Evolutionary conservation across 1,139 yeast genomes (phyloP).

Genomic region (Zygoascus hellenicus): DNA sequence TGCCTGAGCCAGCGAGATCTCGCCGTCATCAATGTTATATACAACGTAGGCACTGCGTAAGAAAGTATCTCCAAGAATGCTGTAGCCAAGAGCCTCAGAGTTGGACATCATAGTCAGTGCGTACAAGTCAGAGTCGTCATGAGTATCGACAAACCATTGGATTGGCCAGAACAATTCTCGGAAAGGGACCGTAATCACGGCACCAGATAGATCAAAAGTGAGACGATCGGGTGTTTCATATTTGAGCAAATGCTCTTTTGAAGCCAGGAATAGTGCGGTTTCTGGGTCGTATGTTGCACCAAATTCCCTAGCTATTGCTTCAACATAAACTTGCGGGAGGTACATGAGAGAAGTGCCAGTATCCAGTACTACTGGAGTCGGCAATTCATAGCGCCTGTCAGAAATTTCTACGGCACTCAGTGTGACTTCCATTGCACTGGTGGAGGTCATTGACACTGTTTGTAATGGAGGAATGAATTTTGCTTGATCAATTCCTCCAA

Average conservation of each 20-base stretch:
- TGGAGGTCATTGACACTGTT: constrained; percentile 37
- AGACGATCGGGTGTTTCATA: constrained; percentile 27
- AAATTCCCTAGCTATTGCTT: constrained; percentile 23
- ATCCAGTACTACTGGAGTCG: constrained; percentile 27
- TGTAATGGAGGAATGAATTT: constrained; percentile 46
- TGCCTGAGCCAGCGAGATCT: constrained; percentile 23
- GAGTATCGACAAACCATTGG: constrained; percentile 21
- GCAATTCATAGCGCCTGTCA: constrained; percentile 1
- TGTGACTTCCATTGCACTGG: constrained; percentile 19
- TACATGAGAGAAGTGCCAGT: constrained; percentile 36
- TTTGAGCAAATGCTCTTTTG: constrained; percentile 18
- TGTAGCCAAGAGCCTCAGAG: constrained; percentile 21
- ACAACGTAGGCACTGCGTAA: constrained; percentile 71
- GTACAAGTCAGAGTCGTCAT: constrained; percentile 16
- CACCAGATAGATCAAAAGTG: constrained; percentile 40
- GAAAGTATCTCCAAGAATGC: constrained; percentile 63
- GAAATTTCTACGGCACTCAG: constrained; percentile 13
- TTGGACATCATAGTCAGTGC: constrained; percentile 24
- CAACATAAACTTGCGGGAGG: constrained; percentile 26
- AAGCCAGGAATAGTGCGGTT: constrained; percentile 37
- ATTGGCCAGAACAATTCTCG: constrained; percentile 33
- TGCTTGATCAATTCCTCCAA: constrained; percentile 56
- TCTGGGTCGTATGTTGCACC: constrained; percentile 35
- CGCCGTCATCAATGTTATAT: constrained; percentile 46
- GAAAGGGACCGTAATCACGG: constrained; percentile 40